phyloP scores from a whole-genome alignment of 768 basidiomycete species.

The Lactarius deliciosus region DNA sequence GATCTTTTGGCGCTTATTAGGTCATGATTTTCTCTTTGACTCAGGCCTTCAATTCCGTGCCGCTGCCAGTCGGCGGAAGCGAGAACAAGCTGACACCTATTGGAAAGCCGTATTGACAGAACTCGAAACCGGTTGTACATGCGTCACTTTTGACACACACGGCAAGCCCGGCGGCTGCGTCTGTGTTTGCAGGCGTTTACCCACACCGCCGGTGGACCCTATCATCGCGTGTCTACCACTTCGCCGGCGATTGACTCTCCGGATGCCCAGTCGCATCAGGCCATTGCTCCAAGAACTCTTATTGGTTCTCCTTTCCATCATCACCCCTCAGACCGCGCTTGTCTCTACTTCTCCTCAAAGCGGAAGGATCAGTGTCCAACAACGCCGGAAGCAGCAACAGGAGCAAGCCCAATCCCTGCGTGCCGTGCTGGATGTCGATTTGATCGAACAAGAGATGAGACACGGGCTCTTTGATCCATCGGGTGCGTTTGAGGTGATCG shows the following conservation, averaged over 20 bases:
- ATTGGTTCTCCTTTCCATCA: conserved; percentile 51
- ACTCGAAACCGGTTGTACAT: conserved; percentile 79
- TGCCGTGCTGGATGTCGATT: conserved; percentile 64
- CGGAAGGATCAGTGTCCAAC: conserved; percentile 25
- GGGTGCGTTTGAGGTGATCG: conserved; percentile 75
- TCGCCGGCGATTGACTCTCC: conserved; percentile 52
- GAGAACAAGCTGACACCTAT: conserved; percentile 73
- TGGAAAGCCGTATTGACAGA: conserved; percentile 83
- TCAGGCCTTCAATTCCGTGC: conserved; percentile 80
- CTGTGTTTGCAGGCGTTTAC: conserved; percentile 46
- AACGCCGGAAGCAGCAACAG: conserved; percentile 28
- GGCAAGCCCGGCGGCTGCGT: conserved; percentile 49
- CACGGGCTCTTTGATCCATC: conserved; percentile 77
- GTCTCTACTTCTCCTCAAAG: conserved; percentile 34
- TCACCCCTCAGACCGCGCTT: conserved; percentile 67
- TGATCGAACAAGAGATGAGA: conserved; percentile 79
- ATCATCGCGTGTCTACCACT: conserved; percentile 41
- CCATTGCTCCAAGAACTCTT: conserved; percentile 74
- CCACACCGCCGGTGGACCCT: conserved; percentile 39
- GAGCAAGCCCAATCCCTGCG: conserved; percentile 27
- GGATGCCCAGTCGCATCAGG: conserved; percentile 70
- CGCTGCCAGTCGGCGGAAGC: conserved; percentile 69
- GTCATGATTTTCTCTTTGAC: conserved; percentile 90
- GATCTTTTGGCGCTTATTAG: conserved; percentile 40
- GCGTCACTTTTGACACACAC: conserved; percentile 67